phyloP scores from a whole-genome alignment of 2,329 filamentous ascomycete species.

The Diaporthe eres region DNA sequence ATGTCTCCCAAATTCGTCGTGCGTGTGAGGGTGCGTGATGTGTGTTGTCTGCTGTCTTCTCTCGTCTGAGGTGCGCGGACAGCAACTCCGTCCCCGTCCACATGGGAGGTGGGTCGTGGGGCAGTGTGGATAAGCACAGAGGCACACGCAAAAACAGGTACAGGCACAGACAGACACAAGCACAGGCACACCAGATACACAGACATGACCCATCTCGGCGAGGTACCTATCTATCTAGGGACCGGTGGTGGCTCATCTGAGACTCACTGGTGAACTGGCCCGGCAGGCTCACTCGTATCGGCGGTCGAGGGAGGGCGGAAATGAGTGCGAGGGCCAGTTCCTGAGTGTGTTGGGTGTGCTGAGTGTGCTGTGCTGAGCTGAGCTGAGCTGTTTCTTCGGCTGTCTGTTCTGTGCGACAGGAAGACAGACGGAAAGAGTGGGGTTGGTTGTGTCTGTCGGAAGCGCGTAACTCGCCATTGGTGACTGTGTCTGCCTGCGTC shows the following conservation, averaged over 20 bases:
- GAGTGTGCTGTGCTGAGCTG: conserved; percentile 26
- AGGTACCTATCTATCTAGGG: conserved; percentile 21
- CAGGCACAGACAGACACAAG: not conserved
- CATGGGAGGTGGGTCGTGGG: conserved; percentile 21
- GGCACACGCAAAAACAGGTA: not conserved
- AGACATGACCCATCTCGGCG: conserved; percentile 22
- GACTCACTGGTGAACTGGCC: not conserved
- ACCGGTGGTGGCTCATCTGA: conserved; percentile 26
- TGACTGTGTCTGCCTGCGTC: not conserved
- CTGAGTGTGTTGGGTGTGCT: not conserved
- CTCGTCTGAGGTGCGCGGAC: conserved; percentile 3
- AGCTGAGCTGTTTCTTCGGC: conserved; percentile 4
- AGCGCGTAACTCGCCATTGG: conserved; percentile 37
- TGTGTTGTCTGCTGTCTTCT: not conserved
- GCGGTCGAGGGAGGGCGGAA: not conserved
- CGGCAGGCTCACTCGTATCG: conserved; percentile 14
- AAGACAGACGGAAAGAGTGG: not conserved
- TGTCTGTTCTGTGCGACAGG: not conserved
- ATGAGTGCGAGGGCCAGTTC: not conserved
- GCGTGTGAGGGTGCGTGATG: not conserved
- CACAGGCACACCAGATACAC: not conserved
- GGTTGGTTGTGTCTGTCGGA: conserved; percentile 30
- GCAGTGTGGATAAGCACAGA: conserved; percentile 30
- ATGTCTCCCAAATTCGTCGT: not conserved
- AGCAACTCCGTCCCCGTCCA: conserved; percentile 21